Percentiles rank a stretch among this genome's conserved stretches.
Conservation (phyloP, 345 rosid genomes). For the Bruguiera parviflora region DNA sequence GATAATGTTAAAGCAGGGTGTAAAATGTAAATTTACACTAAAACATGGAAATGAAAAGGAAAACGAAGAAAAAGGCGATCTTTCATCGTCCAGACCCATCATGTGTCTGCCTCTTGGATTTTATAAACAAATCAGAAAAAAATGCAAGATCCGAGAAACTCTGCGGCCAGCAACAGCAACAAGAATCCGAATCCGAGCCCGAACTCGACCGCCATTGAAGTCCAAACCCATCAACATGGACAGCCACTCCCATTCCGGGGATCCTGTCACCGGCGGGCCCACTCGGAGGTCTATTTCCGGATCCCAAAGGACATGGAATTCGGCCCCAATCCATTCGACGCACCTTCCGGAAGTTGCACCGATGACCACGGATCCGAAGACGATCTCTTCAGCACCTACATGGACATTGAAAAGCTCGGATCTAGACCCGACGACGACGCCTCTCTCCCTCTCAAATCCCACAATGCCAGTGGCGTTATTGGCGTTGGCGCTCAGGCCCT, state of each 20-base stretch:
- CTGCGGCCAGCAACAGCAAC: too few species aligned
- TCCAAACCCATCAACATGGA: not conserved
- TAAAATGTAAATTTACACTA: too few species aligned
- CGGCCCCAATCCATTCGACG: slow-evolving; percentile 48
- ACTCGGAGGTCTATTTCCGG: slow-evolving; percentile 75
- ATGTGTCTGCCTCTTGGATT: too few species aligned
- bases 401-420: slow-evolving; percentile 65
- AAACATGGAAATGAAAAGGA: too few species aligned
- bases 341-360: slow-evolving; percentile 43
- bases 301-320: slow-evolving; percentile 69
- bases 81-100: too few species aligned
- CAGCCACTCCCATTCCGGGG: slow-evolving; percentile 14
- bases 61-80: too few species aligned
- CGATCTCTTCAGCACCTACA: slow-evolving; percentile 66
- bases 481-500: slow-evolving; percentile 16
- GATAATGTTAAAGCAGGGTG: too few species aligned
- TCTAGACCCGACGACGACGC: not conserved
- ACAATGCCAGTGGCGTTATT: slow-evolving; percentile 3
- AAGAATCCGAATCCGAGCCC: too few species aligned
- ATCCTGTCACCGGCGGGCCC: slow-evolving; percentile 72
- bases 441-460: not conserved
- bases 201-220: too few species aligned
- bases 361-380: slow-evolving; percentile 77
- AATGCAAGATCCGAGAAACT: too few species aligned
- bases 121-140: too few species aligned